Evolutionary conservation across 139 green algal genomes (phyloP), one percentile per base, ranked within the genome.

Genomic region (Ettlia oleoabundans): DNA sequence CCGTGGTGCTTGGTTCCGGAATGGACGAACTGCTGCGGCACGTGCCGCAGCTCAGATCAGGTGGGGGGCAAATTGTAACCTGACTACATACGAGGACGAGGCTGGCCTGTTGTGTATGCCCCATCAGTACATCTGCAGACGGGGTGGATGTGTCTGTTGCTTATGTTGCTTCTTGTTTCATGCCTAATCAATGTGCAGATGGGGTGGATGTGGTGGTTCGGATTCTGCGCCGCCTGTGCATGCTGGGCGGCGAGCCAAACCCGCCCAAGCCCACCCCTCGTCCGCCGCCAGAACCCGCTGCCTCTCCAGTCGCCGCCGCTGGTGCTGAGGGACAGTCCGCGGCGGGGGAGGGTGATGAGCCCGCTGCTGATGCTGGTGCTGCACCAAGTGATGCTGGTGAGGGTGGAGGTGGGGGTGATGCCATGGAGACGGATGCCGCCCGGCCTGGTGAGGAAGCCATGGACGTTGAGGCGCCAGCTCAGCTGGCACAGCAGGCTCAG

Each of bases 21-120:
- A 71, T 98, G 63, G 96, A 99, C 82, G 96, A 99, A 89, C 87
- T 98, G 47, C 88, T 99, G 83, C 88, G 96, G 35, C 96, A 98
- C 82, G 92, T 95, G 38, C 89, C 91, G 4, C 71, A 77, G 2
- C 88, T 99, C 52, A 86, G 92, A 9, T 53, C 74, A n/a, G n/a
- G n/a, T n/a, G n/a, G n/a, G n/a, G n/a, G n/a, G n/a, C n/a, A n/a
- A n/a, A n/a, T n/a, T n/a, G n/a, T n/a, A n/a, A n/a, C n/a, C n/a
- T n/a, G n/a, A n/a, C n/a, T n/a, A n/a, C n/a, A n/a, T n/a, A n/a
- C n/a, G n/a, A n/a, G n/a, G n/a, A n/a, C n/a, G n/a, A n/a, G n/a
- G n/a, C n/a, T n/a, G n/a, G n/a, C n/a, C n/a, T n/a, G n/a, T n/a
- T n/a, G n/a, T n/a, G n/a, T n/a, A n/a, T n/a, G n/a, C n/a, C n/a